A percentile compares a stretch with the other conserved stretches of the same genome.
phyloP scores from a whole-genome alignment of 2,329 filamentous ascomycete genomes.

The Thermothelomyces thermophilus region DNA sequence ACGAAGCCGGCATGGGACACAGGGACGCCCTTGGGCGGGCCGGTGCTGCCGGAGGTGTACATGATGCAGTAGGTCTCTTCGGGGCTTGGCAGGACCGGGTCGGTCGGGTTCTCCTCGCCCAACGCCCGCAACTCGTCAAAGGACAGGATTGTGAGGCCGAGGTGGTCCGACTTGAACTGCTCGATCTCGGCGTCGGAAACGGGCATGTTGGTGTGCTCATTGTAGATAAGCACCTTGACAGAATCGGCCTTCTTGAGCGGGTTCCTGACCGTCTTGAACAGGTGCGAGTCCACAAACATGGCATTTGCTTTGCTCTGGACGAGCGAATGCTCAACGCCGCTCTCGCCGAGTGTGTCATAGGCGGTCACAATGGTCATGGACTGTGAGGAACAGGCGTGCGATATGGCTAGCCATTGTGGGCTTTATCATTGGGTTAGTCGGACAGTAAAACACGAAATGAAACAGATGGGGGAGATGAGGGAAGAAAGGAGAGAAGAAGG shows the following conservation, averaged over 20 bases:
- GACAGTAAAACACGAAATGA: too few species aligned
- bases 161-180: slow-evolving; percentile 49
- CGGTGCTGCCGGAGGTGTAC: slow-evolving; percentile 86
- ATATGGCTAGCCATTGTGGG: slow-evolving; percentile 75
- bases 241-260: slow-evolving; percentile 51
- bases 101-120: slow-evolving; percentile 61
- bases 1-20: slow-evolving; percentile 75
- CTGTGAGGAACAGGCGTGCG: slow-evolving; percentile 73
- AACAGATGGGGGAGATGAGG: too few species aligned
- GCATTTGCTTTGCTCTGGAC: slow-evolving; percentile 71
- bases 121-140: slow-evolving; percentile 50
- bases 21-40: slow-evolving; percentile 80
- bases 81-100: slow-evolving; percentile 63
- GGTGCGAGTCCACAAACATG: slow-evolving; percentile 81
- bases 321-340: slow-evolving; percentile 79
- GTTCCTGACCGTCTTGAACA: slow-evolving; percentile 54
- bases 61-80: slow-evolving; percentile 78
- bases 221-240: slow-evolving; percentile 57
- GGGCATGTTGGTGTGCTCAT: slow-evolving; percentile 45
- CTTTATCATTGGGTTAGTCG: slow-evolving; percentile 35
- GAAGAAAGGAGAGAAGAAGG: too few species aligned
- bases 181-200: slow-evolving; percentile 49
- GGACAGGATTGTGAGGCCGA: slow-evolving; percentile 47
- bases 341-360: slow-evolving; percentile 84
- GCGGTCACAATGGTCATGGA: slow-evolving; percentile 89